These are phyloP conservation scores for Syncephalastrum monosporum DNA, from an alignment of 371 early-diverging fungal genomes.

Conservation along the genomic window DNA sequence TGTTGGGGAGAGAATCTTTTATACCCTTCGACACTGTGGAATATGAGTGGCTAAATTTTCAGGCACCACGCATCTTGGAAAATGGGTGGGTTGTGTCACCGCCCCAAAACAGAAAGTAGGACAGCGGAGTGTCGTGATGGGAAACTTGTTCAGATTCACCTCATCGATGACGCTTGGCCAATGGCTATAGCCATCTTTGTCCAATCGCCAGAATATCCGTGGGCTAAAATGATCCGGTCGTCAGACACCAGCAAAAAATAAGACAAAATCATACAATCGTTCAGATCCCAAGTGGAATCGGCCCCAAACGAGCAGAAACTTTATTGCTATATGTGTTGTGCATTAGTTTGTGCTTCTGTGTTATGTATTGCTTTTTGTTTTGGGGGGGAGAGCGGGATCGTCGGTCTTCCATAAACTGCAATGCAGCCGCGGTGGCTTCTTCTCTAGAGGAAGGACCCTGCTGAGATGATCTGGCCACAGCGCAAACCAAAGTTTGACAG, in stretches of 20 bases:
- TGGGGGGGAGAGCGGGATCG: too few relatives aligned
- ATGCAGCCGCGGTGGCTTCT: constrained; percentile 14
- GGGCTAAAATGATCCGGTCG: neutral
- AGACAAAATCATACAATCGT: neutral
- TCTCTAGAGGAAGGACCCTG: constrained; percentile 18
- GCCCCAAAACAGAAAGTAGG: constrained; percentile 9
- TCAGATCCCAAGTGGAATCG: neutral
- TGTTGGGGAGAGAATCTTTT: constrained; percentile 1
- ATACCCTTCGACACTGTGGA: neutral
- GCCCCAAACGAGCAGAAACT: neutral
- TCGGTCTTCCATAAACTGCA: constrained; percentile 14
- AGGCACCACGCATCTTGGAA: constrained; percentile 9
- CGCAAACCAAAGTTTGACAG: too few relatives aligned
- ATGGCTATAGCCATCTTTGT: too few relatives aligned
- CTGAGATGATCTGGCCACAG: neutral
- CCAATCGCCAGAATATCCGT: neutral
- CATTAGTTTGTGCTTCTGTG: neutral
- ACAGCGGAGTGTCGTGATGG: constrained; percentile 8
- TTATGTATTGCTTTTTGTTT: neutral
- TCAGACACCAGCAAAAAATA: neutral
- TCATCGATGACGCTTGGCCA: too few relatives aligned
- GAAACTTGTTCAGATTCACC: neutral
- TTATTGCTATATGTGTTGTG: neutral
- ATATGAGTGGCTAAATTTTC: constrained; percentile 9
- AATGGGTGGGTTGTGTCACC: constrained; percentile 5